Base-by-base conservation (phyloP, 2,329 filamentous ascomycete species). In the Sporothrix humicola region DNA sequence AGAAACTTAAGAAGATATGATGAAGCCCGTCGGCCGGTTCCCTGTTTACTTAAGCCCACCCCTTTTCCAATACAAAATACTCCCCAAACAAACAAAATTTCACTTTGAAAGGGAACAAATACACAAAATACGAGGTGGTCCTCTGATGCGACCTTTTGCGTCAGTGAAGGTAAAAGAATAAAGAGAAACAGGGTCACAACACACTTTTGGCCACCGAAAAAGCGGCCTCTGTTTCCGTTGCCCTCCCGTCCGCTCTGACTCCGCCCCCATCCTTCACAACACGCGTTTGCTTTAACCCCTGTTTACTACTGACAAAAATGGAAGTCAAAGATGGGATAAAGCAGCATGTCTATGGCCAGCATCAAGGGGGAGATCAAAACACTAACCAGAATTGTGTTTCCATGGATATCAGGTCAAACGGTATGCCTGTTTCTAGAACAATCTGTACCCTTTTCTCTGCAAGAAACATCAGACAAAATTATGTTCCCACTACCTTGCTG, bases 131-230 rank as follows among this genome's bases (percentile, higher is more conserved):
- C n/a, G 59, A 63, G 31, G 31, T 3, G 8, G 15, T 56, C 20
- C 48, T 15, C 0, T 7, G 31, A 20, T 56, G 20, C 52, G 37
- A 65, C 1, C n/a, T 2, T 23, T 37, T 37, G 31, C n/a, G 9
- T 3, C 17, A 65, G 59, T 12, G 9, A 63, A 17, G 20, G 8
- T 10, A 52, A 54, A 37, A 69, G 44, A 54, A 42, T 8, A 69
- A 69, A 37, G 10, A 66, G 44, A 66, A 66, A 66, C 63, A 31
- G 12, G n/a, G 59, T 23, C 59, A 65, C 31, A 66, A 50, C 44
- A 66, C 12, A 50, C 23, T 50, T 8, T 9, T 13, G 59, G 59
- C 42, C 59, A 37, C 23, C 59, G 3, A 23, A 65, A 23, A 23
- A 23, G 37, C 59, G n/a, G 59, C 37, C 59, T 15, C 6, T 65